Base-by-base conservation (phyloP, 768 basidiomycete genomes). In the Calocybe indica region DNA sequence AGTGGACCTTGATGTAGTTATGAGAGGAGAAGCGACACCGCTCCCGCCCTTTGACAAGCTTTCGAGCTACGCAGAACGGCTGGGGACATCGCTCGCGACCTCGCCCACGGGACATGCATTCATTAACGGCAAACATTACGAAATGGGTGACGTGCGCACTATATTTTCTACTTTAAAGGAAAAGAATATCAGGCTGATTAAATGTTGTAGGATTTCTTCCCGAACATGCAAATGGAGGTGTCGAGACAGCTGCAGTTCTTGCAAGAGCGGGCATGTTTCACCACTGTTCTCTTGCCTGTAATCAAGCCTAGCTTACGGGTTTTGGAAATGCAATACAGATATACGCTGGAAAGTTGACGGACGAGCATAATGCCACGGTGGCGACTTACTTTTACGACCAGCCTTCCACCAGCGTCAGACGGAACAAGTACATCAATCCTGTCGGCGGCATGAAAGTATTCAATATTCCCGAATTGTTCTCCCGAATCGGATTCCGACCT, bases 331-430 rank as follows among this genome's bases (percentile, higher is more conserved):
- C 49, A 9, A 1, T 28, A 2, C 48, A 84, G 86, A 62, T 89
- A 1, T 85, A 87, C 58, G 57, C 60, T 28, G 78, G 81, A 5
- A 63, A 67, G 32, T 58, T 92, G 12, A 72, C 74, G 7, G 82
- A 88, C 39, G 73, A 72, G 1, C 65, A 73, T 36, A 63, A 63
- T 6, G 67, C 68, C 5, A 70, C 74, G 31, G 75, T 89, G 46
- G 65, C 78, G 30, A 85, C 74, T 10, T 92, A 88, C 66, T 98
- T 97, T 68, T 97, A 95, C 59, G 91, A 95, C 56, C 75, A 93
- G 5, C 88, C 93, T 1, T 79, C 78, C 0, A 82, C 89, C 0
- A 72, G 72, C 37, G 69, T 74, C 47, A 75, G 85, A 8, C 69
- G 96, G n/a, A 97, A 92, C 63, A 70, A 66, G 28, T 80, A 87